A percentile compares a stretch with the other conserved stretches of the same genome.
phyloP scores from a whole-genome alignment of 2,329 filamentous ascomycete genomes.

The Aureobasidium sp. region DNA sequence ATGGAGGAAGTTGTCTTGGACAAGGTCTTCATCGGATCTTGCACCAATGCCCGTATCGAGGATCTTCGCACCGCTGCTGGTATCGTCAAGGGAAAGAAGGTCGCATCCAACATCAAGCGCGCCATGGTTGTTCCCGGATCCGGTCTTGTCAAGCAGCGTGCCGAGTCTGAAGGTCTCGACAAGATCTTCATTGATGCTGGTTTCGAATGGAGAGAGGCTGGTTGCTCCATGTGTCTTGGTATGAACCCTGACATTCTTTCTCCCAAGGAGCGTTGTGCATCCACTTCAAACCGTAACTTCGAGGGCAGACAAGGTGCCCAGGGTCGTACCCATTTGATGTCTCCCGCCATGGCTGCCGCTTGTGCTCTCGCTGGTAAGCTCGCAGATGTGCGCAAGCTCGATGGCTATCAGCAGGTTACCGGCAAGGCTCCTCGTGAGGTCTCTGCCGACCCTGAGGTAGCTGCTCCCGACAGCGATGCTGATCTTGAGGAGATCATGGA shows the following conservation, averaged over 20 bases:
- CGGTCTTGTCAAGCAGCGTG: slow-evolving; percentile 85
- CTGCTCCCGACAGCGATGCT: slow-evolving; percentile 53
- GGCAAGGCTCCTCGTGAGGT: slow-evolving; percentile 49
- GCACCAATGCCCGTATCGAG: slow-evolving; percentile 95
- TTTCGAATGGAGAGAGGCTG: slow-evolving; percentile 96
- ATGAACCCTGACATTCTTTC: slow-evolving; percentile 99
- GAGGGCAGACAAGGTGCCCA: slow-evolving; percentile 91
- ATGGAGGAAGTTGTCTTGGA: slow-evolving; percentile 91
- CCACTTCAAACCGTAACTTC: slow-evolving; percentile 95
- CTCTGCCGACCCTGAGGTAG: slow-evolving; percentile 50
- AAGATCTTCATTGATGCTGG: slow-evolving; percentile 87
- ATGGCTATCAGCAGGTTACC: slow-evolving; percentile 43
- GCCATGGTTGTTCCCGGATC: slow-evolving; percentile 97
- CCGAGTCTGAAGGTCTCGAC: slow-evolving; percentile 85
- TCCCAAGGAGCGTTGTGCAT: slow-evolving; percentile 86
- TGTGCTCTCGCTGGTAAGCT: slow-evolving; percentile 86
- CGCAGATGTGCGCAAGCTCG: slow-evolving; percentile 78
- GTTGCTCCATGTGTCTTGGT: slow-evolving; percentile 97
- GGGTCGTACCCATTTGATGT: slow-evolving; percentile 91
- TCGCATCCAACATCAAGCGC: slow-evolving; percentile 81
- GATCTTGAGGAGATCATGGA: slow-evolving; percentile 59
- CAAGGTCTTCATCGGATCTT: slow-evolving; percentile 97
- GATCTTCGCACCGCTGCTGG: slow-evolving; percentile 82
- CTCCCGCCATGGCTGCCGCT: slow-evolving; percentile 91
- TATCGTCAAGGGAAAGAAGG: slow-evolving; percentile 78